Conservation (phyloP, 768 basidiomycete genomes). For the Kwoniella shandongensis region DNA sequence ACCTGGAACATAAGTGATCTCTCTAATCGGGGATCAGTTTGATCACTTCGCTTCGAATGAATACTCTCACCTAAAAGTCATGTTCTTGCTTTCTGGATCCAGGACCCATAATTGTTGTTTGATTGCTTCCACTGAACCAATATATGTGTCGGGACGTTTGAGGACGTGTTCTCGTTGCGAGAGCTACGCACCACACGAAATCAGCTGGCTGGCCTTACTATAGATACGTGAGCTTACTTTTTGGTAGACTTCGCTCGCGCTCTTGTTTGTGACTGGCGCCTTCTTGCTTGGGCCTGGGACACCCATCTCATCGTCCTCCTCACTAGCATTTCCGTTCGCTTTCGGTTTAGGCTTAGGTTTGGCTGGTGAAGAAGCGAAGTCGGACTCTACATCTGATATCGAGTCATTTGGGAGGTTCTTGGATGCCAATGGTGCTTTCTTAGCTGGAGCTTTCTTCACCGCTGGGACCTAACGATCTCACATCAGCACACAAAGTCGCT, state of each 20-base stretch:
- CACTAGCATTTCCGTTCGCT: constrained; percentile 40
- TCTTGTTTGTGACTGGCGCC: constrained; percentile 59
- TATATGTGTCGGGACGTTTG: constrained; percentile 63
- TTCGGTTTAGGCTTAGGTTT: constrained; percentile 62
- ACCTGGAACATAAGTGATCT: constrained; percentile 81
- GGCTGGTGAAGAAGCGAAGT: constrained; percentile 55
- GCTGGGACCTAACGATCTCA: constrained; percentile 26
- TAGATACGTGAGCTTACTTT: constrained; percentile 62
- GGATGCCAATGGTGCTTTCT: constrained; percentile 55
- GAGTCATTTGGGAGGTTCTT: constrained; percentile 49
- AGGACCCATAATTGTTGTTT: constrained; percentile 92
- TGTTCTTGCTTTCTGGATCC: constrained; percentile 76
- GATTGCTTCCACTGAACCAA: constrained; percentile 88
- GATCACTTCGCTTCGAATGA: neutral
- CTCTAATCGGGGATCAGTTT: constrained; percentile 35
- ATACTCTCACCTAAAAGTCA: constrained; percentile 72
- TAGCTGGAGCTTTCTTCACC: constrained; percentile 33
- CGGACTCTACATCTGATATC: constrained; percentile 39
- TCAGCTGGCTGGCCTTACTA: neutral
- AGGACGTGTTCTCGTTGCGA: constrained; percentile 84
- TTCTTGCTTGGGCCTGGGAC: constrained; percentile 26
- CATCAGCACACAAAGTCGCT: constrained; percentile 6
- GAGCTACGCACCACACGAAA: constrained; percentile 60
- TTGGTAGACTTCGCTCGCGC: constrained; percentile 83
- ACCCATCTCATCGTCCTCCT: constrained; percentile 38